These are phyloP conservation scores for Termitomyces heimii DNA, from an alignment of 768 basidiomycete genomes.

Conservation along the genomic window DNA sequence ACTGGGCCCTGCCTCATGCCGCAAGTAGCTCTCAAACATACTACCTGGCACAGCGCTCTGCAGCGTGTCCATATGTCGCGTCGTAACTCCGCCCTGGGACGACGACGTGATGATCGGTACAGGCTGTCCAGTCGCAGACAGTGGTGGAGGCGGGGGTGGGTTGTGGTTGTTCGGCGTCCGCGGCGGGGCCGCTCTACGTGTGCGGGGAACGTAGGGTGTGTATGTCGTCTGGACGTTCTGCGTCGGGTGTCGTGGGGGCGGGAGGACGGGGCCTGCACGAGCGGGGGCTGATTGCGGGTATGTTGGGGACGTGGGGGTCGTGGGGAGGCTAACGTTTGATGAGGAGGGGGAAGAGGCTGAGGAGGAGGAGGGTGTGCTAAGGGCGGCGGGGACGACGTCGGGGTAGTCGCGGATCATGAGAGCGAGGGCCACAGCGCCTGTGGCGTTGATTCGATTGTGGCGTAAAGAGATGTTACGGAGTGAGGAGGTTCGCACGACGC, in stretches of 20 bases:
- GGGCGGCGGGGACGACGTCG: slow-evolving; percentile 49
- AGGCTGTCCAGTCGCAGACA: slow-evolving; percentile 37
- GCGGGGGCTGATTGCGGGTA: slow-evolving; percentile 19
- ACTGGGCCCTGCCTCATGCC: slow-evolving; percentile 49
- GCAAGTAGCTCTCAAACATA: slow-evolving; percentile 16
- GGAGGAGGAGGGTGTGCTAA: slow-evolving; percentile 17
- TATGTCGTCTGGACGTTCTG: slow-evolving; percentile 66
- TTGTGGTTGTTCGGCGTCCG: slow-evolving; percentile 22
- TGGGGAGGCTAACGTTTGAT: slow-evolving; percentile 24
- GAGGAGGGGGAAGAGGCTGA: slow-evolving; percentile 33
- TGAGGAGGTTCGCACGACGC: slow-evolving; percentile 77
- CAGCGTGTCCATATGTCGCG: slow-evolving; percentile 29
- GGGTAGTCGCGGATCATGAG: slow-evolving; percentile 97
- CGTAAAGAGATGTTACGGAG: slow-evolving; percentile 87
- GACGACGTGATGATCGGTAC: slow-evolving; percentile 69
- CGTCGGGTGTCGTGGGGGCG: slow-evolving; percentile 38
- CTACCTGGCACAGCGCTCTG: slow-evolving; percentile 11
- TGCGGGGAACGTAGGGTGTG: slow-evolving; percentile 67
- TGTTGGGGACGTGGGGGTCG: slow-evolving; percentile 20
- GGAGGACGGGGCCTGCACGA: slow-evolving; percentile 26
- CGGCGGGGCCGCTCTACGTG: slow-evolving; percentile 35
- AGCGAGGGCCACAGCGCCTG: slow-evolving; percentile 87
- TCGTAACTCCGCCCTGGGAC: slow-evolving; percentile 47
- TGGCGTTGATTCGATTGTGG: slow-evolving; percentile 77
- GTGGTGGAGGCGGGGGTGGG: slow-evolving; percentile 12